Percentiles rank a stretch among this genome's conserved stretches.
Evolutionary conservation across 2,329 filamentous ascomycete genomes (phyloP).

Genomic region (Colletotrichum costaricense): DNA sequence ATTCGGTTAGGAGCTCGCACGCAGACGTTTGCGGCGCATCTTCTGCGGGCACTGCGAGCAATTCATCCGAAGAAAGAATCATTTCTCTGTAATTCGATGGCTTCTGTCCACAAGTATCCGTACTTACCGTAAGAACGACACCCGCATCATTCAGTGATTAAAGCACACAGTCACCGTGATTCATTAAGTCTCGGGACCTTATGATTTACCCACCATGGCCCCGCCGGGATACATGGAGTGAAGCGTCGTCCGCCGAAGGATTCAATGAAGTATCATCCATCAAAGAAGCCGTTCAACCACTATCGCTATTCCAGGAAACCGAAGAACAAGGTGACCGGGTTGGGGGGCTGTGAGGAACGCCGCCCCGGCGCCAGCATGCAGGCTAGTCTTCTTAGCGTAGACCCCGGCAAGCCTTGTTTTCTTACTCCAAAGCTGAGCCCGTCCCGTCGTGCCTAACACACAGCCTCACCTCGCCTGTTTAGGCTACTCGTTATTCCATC

Average conservation of each 20-base stretch:
- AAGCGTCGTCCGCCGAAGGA: background rate
- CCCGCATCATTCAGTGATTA: background rate
- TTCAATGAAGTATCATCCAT: background rate
- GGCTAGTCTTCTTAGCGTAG: background rate
- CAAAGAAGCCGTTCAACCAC: background rate
- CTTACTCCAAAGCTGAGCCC: background rate
- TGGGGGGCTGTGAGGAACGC: slow-evolving; percentile 1
- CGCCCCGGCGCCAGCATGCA: background rate
- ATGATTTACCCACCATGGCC: background rate
- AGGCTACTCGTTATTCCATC: background rate
- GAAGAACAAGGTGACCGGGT: background rate
- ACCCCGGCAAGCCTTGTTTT: background rate
- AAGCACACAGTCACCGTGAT: background rate
- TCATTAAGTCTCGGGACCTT: background rate
- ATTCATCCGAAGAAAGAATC: background rate
- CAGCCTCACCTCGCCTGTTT: slow-evolving; percentile 7
- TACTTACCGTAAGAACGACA: background rate
- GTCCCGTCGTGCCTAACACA: slow-evolving; percentile 10
- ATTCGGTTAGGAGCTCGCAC: background rate
- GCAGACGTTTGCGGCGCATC: background rate
- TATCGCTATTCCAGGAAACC: background rate
- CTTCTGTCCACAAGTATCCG: background rate
- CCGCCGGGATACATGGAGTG: background rate
- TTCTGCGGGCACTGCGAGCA: background rate
- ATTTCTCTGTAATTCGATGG: background rate